Evolutionary conservation across 1,284 basidiomycete genomes (phyloP), one percentile per base, ranked within the genome.

Genomic region (Tilletia caries): DNA sequence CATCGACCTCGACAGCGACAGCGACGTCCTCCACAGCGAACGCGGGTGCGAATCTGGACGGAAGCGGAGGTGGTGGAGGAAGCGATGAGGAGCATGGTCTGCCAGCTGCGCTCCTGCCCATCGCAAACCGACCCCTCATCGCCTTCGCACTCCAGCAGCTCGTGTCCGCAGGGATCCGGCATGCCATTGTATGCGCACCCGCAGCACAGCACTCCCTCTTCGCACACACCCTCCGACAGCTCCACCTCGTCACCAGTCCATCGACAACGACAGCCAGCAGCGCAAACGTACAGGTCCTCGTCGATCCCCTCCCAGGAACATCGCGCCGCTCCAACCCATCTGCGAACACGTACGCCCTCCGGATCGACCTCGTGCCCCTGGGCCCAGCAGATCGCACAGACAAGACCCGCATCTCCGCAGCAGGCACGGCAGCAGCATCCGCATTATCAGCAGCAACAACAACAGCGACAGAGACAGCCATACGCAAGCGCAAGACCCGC

Each of bases 111-210:
- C 73, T 81, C 69, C 75, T 83, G 1, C 81, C 81, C 12, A 68
- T 83, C n/a, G 70, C 76, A 33, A 83, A 82, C 67, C 66, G 79
- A n/a, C 81, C 81, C 25, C 74, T 82, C 73, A 73, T 82, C 27
- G 77, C 81, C 23, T 81, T 74, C 64, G 74, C 78, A 10, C 70
- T 83, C 25, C 81, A 83, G 71, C 76, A 76, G 68, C 70, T 83
- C 50, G 70, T 80, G 52, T 72, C 75, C 15, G 74, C 78, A 15
- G 81, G 80, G 62, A 70, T 81, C 23, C 73, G 76, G 46, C 70
- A 75, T 18, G 76, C 76, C 44, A 67, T 81, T 54, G 71, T 83
- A 34, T 73, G 81, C n/a, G 80, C 80, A 1, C 78, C 76, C n/a
- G 71, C 75, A 2, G 75, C 76, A 8, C 76, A 80, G 25, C 81